Base-by-base conservation (phyloP, 352 stramenopile genomes). In the Plasmopara halstedii region DNA sequence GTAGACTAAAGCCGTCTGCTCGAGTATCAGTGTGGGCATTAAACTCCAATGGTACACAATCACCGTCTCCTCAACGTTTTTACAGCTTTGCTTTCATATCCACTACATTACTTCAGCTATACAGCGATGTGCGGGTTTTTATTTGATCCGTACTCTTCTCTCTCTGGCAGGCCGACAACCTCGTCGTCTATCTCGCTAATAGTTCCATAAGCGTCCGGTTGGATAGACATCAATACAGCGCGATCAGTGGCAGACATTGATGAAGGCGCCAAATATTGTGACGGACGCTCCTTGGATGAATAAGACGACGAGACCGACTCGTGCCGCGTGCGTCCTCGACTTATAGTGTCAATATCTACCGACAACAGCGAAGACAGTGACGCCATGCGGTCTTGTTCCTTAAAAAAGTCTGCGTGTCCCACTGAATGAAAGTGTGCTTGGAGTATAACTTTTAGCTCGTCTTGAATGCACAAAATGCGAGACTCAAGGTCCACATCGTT, bases 381-480 rank as follows among this genome's bases (percentile, higher is more conserved):
- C 20, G 64, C 64, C 61, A 74, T 74, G 38, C 64, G 61, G 23
- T 64, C 58, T 17, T 66, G 56, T 34, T 74, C 57, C 18, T 63
- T 63, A 49, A 76, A 77, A 13, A 50, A 62, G 19, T 65, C 50
- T n/a, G 63, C 54, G 15, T 66, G 58, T 14, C 66, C 62, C 2
- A 70, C 56, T 0, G 65, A 71, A 25, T 73, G 60, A 35, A 85
- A 77, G 41, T 78, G 68, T 14, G 67, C 69, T 21, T 69, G 59
- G 14, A 77, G 45, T 34, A 73, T 67, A 5, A 74, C 64, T 46
- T 79, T 70, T 37, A 85, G 59, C 51, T 78, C 67, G 34, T 81
- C 60, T 40, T 83, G 70, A 36, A 81, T 67, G 22, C 53, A 64
- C 44, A 74, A 49, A 5, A 81, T 67, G 18, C 57, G 54, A 15